Evolutionary conservation across 2,329 filamentous ascomycete species (phyloP).

Genomic region (Ascocoryne sarcoides): DNA sequence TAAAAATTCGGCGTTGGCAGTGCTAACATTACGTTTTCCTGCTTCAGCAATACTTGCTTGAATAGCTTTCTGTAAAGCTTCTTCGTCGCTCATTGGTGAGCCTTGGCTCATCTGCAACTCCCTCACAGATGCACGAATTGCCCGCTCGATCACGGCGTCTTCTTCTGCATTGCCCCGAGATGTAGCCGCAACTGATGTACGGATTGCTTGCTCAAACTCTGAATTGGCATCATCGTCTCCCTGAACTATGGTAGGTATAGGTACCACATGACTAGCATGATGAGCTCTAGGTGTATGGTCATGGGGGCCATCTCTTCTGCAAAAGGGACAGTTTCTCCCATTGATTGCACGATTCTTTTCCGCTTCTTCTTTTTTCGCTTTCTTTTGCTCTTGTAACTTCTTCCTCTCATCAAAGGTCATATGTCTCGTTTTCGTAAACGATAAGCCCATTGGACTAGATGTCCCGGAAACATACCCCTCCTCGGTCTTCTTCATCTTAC

Average conservation of each 20-base stretch:
- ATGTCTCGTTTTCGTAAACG: conserved; percentile 42
- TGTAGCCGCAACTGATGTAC: conserved; percentile 58
- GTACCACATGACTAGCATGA: background rate
- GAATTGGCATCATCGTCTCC: conserved; percentile 35
- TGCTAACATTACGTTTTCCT: conserved; percentile 12
- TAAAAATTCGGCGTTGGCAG: background rate
- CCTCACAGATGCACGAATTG: conserved; percentile 62
- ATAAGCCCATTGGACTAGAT: conserved; percentile 31
- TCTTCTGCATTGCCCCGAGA: conserved; percentile 61
- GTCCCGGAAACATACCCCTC: conserved; percentile 22
- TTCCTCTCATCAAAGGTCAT: conserved; percentile 43
- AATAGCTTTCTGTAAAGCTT: conserved; percentile 40
- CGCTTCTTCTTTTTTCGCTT: conserved; percentile 25
- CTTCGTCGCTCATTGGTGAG: conserved; percentile 26
- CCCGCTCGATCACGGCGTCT: conserved; percentile 62
- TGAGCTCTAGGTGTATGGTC: conserved; percentile 15
- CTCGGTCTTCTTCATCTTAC: conserved; percentile 30
- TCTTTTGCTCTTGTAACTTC: conserved; percentile 40
- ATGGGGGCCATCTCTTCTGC: conserved; percentile 14
- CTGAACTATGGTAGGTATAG: background rate
- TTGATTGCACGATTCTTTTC: conserved; percentile 16
- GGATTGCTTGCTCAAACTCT: conserved; percentile 66
- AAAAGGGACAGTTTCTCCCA: conserved; percentile 20
- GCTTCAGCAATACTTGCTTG: conserved; percentile 40
- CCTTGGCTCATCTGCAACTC: conserved; percentile 39